phyloP scores from a whole-genome alignment of 129 eudicot species.

The Helianthus tuberosus region DNA sequence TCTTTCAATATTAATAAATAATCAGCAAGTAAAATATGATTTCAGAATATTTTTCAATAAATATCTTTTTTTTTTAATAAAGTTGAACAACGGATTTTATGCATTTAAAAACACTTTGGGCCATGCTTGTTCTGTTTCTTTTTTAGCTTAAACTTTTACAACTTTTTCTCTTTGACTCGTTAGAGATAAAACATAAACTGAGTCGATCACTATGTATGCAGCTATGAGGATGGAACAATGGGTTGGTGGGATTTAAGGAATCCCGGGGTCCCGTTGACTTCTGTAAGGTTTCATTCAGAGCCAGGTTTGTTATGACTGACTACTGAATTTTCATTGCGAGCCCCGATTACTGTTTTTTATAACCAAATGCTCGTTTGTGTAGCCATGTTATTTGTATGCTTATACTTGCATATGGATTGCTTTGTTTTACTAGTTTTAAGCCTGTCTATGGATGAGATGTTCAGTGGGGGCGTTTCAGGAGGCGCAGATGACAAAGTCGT shows the following conservation, averaged over 20 bases:
- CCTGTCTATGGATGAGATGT: conserved; percentile 56
- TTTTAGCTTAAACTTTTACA: neutral
- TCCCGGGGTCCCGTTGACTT: conserved; percentile 58
- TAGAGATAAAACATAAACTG: neutral
- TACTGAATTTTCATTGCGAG: neutral
- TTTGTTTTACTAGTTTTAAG: conserved; percentile 51
- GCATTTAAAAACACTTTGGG: neutral
- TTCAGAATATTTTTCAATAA: neutral
- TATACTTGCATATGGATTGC: neutral
- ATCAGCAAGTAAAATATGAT: neutral
- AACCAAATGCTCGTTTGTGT: neutral
- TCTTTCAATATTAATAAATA: neutral
- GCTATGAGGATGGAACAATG: conserved; percentile 89
- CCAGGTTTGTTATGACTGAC: conserved; percentile 53
- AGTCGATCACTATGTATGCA: conserved; percentile 17
- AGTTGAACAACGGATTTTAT: neutral
- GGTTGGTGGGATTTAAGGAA: conserved; percentile 96
- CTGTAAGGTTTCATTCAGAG: conserved; percentile 73
- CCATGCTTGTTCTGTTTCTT: neutral
- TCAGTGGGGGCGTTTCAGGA: conserved; percentile 78
- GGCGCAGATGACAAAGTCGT: conserved; percentile 77
- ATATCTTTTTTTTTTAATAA: neutral
- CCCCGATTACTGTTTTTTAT: neutral
- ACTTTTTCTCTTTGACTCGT: neutral
- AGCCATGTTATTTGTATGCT: neutral